Base-by-base conservation (phyloP, 495 filamentous ascomycete species). In the Hyaloscypha hepaticicola region DNA sequence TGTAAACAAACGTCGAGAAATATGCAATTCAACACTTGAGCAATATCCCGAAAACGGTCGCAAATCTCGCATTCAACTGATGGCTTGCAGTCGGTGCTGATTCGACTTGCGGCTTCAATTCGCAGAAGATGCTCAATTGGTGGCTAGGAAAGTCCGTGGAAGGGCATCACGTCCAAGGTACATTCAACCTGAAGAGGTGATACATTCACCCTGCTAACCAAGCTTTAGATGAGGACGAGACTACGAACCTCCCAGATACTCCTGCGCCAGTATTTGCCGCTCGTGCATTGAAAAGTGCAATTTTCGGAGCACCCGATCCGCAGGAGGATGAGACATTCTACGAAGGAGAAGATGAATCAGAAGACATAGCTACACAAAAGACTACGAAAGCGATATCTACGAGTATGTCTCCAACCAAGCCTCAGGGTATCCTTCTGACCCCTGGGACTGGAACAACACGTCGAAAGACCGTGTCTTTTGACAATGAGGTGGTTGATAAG, bases 211-310 rank as follows among this genome's bases (percentile, higher is more conserved):
- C 51, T 58, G 48, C 66, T 73, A 27, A 70, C 70, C 52, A 27
- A 53, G 61, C 24, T 58, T 16, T 56, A 76, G 71, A 75, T 64
- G 81, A 81, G 66, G 78, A 80, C 31, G 75, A 76, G 1, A 78
- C 80, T 63, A 67, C 80, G 22, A 92, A 96, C 51, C 81, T 83
- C 8, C 95, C 94, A 64, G 91, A 96, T 66, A 98, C 95, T 6
- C 96, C 95, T 12, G 96, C 92, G 27, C 92, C 93, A 25, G 85
- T 97, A 1, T 98, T 99, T 78, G 94, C 93, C 14, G 85, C 95
- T 62, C 92, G 93, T 70, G 96, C 95, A 21, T 87, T 98, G 76
- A 95, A 90, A 70, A 93, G 90, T 61, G 93, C 90, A 21, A 74
- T 99, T 38, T 98, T 96, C 79, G 95, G 96, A 34, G 94, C 91